A percentile compares a stretch with the other conserved stretches of the same genome.
phyloP scores from a whole-genome alignment of 352 stramenopile genomes.

The Pythium brachiatum region DNA sequence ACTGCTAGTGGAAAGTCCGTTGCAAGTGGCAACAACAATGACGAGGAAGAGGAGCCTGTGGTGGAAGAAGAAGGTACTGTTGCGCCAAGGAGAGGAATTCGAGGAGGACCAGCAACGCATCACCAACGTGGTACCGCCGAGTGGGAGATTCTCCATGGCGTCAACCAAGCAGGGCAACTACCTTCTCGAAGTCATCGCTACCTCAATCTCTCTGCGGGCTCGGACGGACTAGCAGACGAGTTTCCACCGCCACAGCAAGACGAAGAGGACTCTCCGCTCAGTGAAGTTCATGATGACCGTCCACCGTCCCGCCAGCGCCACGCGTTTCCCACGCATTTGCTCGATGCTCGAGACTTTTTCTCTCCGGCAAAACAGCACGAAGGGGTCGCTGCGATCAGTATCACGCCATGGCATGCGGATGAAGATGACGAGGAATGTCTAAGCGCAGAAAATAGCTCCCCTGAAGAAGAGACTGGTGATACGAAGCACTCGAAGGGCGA shows the following conservation, averaged over 20 bases:
- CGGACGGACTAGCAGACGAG: neutral
- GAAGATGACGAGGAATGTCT: conserved; percentile 18
- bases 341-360: conserved; percentile 42
- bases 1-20: neutral
- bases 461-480: neutral
- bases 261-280: neutral
- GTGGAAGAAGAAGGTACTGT: conserved; percentile 11
- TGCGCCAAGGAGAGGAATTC: neutral
- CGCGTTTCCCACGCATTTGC: conserved; percentile 74
- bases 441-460: neutral
- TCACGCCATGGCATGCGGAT: conserved; percentile 26
- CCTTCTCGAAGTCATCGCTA: conserved; percentile 19
- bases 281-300: conserved; percentile 28
- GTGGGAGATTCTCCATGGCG: conserved; percentile 12
- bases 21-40: conserved; percentile 13
- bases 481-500: neutral
- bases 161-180: conserved; percentile 17
- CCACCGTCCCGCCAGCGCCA: conserved; percentile 72
- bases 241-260: neutral
- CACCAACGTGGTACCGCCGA: conserved; percentile 4
- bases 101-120: neutral
- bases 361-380: conserved; percentile 22
- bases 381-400: conserved; percentile 4
- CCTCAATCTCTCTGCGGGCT: conserved; percentile 15
- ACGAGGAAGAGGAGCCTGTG: conserved; percentile 24